Conservation (phyloP, 805 yeast species). For the Sporopachydermia lactativora region DNA sequence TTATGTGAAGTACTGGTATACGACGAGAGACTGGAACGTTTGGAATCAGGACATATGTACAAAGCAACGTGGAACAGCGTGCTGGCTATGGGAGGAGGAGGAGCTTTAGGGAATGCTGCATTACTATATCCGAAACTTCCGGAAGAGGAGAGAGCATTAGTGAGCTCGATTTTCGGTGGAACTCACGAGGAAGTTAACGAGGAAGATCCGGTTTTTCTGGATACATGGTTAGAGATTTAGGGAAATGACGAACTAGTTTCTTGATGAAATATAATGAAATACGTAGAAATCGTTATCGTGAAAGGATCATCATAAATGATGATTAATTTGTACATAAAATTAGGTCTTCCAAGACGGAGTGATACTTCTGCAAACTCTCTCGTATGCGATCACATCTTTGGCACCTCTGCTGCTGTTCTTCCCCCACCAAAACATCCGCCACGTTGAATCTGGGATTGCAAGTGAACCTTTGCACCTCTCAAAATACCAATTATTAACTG, state of each 20-base stretch:
- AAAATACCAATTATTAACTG: slow-evolving; percentile 96
- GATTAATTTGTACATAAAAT: too few species aligned
- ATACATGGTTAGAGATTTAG: background rate
- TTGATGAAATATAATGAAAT: too few species aligned
- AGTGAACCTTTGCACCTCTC: slow-evolving; percentile 72
- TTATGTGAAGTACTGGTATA: slow-evolving; percentile 77
- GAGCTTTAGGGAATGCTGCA: background rate
- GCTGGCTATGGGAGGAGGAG: slow-evolving; percentile 43
- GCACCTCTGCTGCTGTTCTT: slow-evolving; percentile 6
- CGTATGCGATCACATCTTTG: slow-evolving; percentile 3
- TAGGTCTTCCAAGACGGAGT: slow-evolving; percentile 1
- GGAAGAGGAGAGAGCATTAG: background rate
- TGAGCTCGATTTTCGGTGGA: slow-evolving; percentile 1
- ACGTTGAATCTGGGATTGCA: slow-evolving; percentile 26
- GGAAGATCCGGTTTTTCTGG: background rate
- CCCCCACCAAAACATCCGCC: slow-evolving; percentile 33
- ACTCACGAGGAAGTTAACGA: slow-evolving; percentile 1
- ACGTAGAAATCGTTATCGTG: too few species aligned
- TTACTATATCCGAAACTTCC: background rate
- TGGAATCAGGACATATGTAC: slow-evolving; percentile 45
- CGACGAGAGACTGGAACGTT: slow-evolving; percentile 72
- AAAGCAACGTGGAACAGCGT: slow-evolving; percentile 78
- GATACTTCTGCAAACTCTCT: background rate
- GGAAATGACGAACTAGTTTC: too few species aligned
- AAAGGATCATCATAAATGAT: too few species aligned